Conservation (phyloP, 2,329 filamentous ascomycete genomes). For the Trichoderma sp. region DNA sequence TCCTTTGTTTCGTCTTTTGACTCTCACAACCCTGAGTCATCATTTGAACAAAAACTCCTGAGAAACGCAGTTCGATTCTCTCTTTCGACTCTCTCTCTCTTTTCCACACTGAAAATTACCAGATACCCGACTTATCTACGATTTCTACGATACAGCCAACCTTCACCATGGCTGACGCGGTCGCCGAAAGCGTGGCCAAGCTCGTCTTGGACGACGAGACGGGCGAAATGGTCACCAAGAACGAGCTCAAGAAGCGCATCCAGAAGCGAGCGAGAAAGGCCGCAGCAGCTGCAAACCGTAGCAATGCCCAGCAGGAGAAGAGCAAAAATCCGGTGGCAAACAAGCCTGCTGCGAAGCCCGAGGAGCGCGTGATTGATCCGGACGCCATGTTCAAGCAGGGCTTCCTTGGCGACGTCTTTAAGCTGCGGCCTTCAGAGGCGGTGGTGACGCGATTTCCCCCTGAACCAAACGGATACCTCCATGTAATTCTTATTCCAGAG, state of each 20-base stretch:
- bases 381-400: slow-evolving; percentile 77
- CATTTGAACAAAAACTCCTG: background rate
- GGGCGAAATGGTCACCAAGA: slow-evolving; percentile 63
- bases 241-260: slow-evolving; percentile 59
- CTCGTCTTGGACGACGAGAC: slow-evolving; percentile 61
- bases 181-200: slow-evolving; percentile 39
- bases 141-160: background rate
- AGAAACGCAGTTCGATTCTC: background rate
- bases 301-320: slow-evolving; percentile 40
- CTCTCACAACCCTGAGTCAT: background rate
- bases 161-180: slow-evolving; percentile 12
- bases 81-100: no score
- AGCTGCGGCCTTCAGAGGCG: slow-evolving; percentile 58
- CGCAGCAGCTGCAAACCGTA: slow-evolving; percentile 34
- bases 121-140: background rate
- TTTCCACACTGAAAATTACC: background rate
- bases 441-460: slow-evolving; percentile 75
- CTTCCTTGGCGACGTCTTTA: slow-evolving; percentile 70
- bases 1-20: background rate
- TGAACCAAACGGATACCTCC: slow-evolving; percentile 89
- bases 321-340: slow-evolving; percentile 8
- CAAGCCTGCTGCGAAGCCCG: slow-evolving; percentile 28
- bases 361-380: slow-evolving; percentile 46
- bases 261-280: slow-evolving; percentile 58
- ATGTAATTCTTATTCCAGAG: slow-evolving; percentile 36